A percentile compares a stretch with the other conserved stretches of the same genome.
Evolutionary conservation across 179 eudicot species (phyloP).

Genomic region (Corrigiola litoralis): DNA sequence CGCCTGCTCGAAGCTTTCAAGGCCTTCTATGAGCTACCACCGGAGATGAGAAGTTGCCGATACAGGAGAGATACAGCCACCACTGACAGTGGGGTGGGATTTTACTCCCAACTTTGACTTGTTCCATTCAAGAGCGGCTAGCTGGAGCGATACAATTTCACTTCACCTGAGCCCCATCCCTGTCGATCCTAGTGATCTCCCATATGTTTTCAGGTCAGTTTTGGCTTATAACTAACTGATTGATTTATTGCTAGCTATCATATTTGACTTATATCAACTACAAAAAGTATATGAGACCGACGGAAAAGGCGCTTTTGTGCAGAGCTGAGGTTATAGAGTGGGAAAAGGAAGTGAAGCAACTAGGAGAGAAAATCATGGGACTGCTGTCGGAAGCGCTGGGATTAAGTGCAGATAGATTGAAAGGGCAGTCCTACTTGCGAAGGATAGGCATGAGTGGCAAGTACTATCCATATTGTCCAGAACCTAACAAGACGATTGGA

Average conservation of each 20-base stretch:
- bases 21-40: conserved; percentile 42
- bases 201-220: conserved; percentile 32
- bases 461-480: conserved; percentile 70
- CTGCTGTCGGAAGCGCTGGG: conserved; percentile 61
- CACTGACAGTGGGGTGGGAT: conserved; percentile 34
- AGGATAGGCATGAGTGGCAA: conserved; percentile 46
- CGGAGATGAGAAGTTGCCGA: conserved; percentile 25
- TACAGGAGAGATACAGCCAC: conserved; percentile 32
- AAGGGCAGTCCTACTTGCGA: conserved; percentile 45
- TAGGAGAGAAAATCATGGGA: conserved; percentile 43
- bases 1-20: no score
- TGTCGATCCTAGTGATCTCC: conserved; percentile 27
- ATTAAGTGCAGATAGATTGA: conserved; percentile 31
- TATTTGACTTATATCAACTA: no score
- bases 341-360: conserved; percentile 37
- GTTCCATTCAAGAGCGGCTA: conserved; percentile 65
- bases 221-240: neutral
- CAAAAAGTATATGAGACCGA: neutral
- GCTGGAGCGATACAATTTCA: conserved; percentile 75
- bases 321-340: conserved; percentile 44
- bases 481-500: conserved; percentile 63
- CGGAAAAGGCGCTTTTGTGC: conserved; percentile 1
- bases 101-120: conserved; percentile 60
- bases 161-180: conserved; percentile 31
- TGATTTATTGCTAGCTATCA: neutral